These are phyloP conservation scores for Dictyostelium firmibasis DNA, from an alignment of 78 protist species.

Conservation along the genomic window DNA sequence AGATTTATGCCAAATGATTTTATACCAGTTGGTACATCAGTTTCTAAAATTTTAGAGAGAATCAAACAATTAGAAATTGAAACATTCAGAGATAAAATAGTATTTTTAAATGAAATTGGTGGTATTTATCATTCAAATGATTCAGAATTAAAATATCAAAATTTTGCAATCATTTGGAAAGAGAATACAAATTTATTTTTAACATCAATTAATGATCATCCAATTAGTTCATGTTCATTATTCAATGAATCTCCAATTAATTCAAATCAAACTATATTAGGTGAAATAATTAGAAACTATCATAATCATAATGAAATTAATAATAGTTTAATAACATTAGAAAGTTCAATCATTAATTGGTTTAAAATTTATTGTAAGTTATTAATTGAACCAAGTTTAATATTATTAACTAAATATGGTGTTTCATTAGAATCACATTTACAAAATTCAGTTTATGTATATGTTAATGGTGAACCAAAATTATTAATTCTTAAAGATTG, in stretches of 20 bases:
- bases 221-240: slow-evolving; percentile 37
- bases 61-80: not conserved
- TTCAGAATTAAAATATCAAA: not conserved
- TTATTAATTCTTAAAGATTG: not conserved
- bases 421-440: slow-evolving; percentile 24
- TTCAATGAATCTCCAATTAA: not conserved
- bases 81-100: not conserved
- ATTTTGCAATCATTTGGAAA: slow-evolving; percentile 28
- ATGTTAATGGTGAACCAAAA: not conserved
- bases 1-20: slow-evolving; percentile 40
- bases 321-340: not conserved
- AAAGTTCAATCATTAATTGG: not conserved
- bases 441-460: slow-evolving; percentile 3
- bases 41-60: not conserved
- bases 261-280: not conserved
- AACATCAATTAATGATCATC: not conserved
- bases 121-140: slow-evolving; percentile 23
- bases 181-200: not conserved
- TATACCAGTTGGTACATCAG: not conserved
- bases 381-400: slow-evolving; percentile 9
- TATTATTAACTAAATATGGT: slow-evolving; percentile 19
- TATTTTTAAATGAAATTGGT: slow-evolving; percentile 23
- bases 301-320: not conserved
- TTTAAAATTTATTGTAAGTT: not conserved
- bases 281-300: not conserved